phyloP scores from a whole-genome alignment of 257 asterid genomes.

The Solanum sejunctum region DNA sequence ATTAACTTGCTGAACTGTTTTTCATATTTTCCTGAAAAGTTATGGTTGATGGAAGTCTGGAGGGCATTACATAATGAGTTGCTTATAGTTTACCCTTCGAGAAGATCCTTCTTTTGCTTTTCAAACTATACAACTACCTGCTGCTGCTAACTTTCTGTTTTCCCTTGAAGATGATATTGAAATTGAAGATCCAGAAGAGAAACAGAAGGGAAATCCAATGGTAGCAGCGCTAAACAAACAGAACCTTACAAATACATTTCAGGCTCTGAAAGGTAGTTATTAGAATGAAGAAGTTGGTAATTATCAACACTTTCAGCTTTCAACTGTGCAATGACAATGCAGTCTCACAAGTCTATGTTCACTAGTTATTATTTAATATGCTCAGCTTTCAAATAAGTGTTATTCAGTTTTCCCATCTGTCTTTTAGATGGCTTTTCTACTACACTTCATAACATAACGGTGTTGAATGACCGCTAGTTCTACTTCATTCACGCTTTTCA shows the following conservation, averaged over 20 bases:
- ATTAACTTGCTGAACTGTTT: not conserved
- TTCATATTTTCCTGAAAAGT: not conserved
- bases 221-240: conserved; percentile 58
- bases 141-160: not conserved
- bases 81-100: not conserved
- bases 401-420: not conserved
- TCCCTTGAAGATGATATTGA: conserved; percentile 59
- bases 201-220: conserved; percentile 50
- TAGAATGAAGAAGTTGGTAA: not conserved
- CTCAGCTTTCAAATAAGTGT: not conserved
- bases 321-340: not conserved
- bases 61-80: not conserved
- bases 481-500: not conserved
- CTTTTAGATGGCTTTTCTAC: not conserved
- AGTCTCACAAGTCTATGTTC: not conserved
- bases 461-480: not conserved
- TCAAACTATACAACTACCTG: not conserved
- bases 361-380: not conserved
- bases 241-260: conserved; percentile 58
- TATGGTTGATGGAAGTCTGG: not conserved
- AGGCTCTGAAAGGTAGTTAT: conserved; percentile 57
- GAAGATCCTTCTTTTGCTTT: not conserved
- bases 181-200: conserved; percentile 68
- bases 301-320: not conserved
- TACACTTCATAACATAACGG: not conserved